These are phyloP conservation scores for Neofusicoccum sp. DNA, from an alignment of 2,329 filamentous ascomycete genomes.

Conservation along the genomic window DNA sequence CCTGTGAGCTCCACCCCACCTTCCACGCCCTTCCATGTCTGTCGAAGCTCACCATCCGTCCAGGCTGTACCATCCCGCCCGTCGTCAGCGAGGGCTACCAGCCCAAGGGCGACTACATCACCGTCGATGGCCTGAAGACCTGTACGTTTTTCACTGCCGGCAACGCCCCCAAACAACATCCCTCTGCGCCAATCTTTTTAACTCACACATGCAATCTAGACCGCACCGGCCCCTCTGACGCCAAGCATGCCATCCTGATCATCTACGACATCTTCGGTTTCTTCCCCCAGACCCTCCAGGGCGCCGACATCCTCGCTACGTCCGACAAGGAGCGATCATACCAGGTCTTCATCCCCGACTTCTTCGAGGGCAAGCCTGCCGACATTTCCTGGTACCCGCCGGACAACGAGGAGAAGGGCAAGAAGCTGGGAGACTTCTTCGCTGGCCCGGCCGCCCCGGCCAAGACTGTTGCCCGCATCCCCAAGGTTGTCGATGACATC, in stretches of 20 bases:
- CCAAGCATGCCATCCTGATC: conserved; percentile 57
- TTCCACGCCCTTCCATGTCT: neutral
- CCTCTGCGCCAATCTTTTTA: neutral
- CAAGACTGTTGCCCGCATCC: conserved; percentile 55
- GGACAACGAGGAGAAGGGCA: conserved; percentile 58
- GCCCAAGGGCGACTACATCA: conserved; percentile 58
- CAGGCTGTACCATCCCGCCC: conserved; percentile 51
- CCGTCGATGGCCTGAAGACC: conserved; percentile 61
- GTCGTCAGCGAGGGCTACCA: conserved; percentile 52
- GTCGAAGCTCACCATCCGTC: neutral
- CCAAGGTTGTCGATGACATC: conserved; percentile 55
- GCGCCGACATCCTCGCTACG: conserved; percentile 61
- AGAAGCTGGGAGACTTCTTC: conserved; percentile 62
- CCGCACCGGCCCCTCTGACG: conserved; percentile 55
- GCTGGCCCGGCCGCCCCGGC: conserved; percentile 56
- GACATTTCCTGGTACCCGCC: conserved; percentile 62
- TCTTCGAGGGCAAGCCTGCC: conserved; percentile 75
- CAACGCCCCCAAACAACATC: neutral
- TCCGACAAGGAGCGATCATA: conserved; percentile 69
- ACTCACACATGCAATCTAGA: conserved; percentile 36
- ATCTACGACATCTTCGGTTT: conserved; percentile 65
- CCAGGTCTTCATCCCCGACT: conserved; percentile 87
- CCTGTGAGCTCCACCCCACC: conserved; percentile 15
- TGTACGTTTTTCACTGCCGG: conserved; percentile 38
- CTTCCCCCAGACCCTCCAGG: conserved; percentile 62